Conservation (phyloP, 331 rosid species). For the Malus hybrid region DNA sequence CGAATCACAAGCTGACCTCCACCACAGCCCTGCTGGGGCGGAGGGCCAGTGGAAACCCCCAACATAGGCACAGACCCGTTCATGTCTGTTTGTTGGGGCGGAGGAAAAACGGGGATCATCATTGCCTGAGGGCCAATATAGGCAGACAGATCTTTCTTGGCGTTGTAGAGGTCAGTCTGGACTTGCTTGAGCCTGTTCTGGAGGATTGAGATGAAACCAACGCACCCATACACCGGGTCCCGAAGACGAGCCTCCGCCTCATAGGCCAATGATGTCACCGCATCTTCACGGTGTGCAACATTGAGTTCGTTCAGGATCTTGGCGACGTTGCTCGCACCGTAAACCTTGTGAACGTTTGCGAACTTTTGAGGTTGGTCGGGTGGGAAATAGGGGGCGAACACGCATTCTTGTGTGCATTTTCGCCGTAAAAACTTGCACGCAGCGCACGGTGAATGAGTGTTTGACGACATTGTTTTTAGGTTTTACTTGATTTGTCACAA, state of each 20-base stretch:
- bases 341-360: conserved; percentile 23
- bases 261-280: conserved; percentile 29
- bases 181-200: conserved; percentile 31
- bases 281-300: conserved; percentile 18
- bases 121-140: conserved; percentile 15
- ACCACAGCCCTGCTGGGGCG: neutral
- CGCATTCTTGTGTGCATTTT: conserved; percentile 31
- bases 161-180: conserved; percentile 27
- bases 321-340: conserved; percentile 28
- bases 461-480: conserved; percentile 4
- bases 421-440: conserved; percentile 28
- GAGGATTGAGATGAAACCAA: conserved; percentile 38
- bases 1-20: conserved; percentile 2
- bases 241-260: conserved; percentile 52
- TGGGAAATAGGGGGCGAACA: conserved; percentile 27
- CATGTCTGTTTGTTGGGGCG: neutral
- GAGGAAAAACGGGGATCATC: conserved; percentile 7
- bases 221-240: conserved; percentile 61
- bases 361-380: conserved; percentile 32
- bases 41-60: neutral
- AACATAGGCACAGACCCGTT: conserved; percentile 4
- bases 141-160: conserved; percentile 23
- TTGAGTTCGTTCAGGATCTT: conserved; percentile 27
- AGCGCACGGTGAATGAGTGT: conserved; percentile 31
- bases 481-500: neutral